Percentiles rank a stretch among this genome's conserved stretches.
These are phyloP conservation scores for Meira miltonrushii DNA, from an alignment of 1,284 basidiomycete species.

Conservation along the genomic window DNA sequence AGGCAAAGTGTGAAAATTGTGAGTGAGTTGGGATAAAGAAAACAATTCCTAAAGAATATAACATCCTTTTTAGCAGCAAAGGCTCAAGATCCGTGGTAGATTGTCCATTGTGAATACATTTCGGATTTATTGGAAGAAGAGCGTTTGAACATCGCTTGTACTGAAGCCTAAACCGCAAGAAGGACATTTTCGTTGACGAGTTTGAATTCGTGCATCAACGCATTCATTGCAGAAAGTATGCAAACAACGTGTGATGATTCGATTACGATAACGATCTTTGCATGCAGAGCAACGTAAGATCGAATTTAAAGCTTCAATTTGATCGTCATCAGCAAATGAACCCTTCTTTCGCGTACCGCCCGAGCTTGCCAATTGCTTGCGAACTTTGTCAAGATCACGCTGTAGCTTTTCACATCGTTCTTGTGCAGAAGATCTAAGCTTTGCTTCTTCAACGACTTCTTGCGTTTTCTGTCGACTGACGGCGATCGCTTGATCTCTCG, in stretches of 20 bases:
- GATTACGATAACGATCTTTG: slow-evolving; percentile 73
- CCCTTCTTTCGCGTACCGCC: slow-evolving; percentile 38
- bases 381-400: slow-evolving; percentile 37
- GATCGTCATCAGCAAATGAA: slow-evolving; percentile 28
- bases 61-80: too few relatives aligned
- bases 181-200: slow-evolving; percentile 91
- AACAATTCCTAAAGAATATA: too few relatives aligned
- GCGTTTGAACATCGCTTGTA: slow-evolving; percentile 74
- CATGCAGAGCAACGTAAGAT: slow-evolving; percentile 90
- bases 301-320: slow-evolving; percentile 62
- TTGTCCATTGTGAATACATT: too few relatives aligned
- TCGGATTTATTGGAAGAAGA: slow-evolving; percentile 60
- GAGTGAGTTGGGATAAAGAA: too few relatives aligned
- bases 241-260: slow-evolving; percentile 86
- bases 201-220: slow-evolving; percentile 79
- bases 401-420: slow-evolving; percentile 60
- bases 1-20: too few relatives aligned
- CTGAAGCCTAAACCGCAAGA: slow-evolving; percentile 81
- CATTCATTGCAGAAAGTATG: slow-evolving; percentile 87
- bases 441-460: slow-evolving; percentile 59
- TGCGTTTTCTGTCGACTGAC: not conserved
- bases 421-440: slow-evolving; percentile 63
- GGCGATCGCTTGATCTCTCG: slow-evolving; percentile 10
- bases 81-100: too few relatives aligned
- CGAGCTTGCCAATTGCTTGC: slow-evolving; percentile 34